Evolutionary conservation across 106 monocot species (phyloP), one percentile per base, ranked within the genome.

Genomic region (Agapanthus africanus): DNA sequence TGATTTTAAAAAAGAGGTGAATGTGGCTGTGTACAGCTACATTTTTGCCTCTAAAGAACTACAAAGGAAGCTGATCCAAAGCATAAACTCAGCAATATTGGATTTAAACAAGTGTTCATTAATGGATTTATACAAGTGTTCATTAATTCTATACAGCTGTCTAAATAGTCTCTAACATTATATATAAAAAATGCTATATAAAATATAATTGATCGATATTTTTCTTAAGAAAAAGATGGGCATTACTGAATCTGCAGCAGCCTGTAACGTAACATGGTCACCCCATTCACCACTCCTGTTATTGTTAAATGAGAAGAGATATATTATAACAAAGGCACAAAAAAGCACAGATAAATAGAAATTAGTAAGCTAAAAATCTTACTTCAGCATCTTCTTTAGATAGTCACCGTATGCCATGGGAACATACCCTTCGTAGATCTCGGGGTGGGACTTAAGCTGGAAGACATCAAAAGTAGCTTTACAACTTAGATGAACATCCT

Each of bases 261-360:
- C 91, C 49, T 91, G 91, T 74, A 97, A 80, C 18, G 95, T 95
- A 11, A 95, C 95, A 76, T 95, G 95, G 62, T 95, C 95, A 31
- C 95, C 95, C 95, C 95, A 95, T 81, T 95, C 88, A 15, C 91
- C 95, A 63, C 27, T 74, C 26, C 94, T 95, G 79, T 74, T 47
- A 21, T 54, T 28, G 42, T n/a, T 38, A 33, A 21, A 50, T 37
- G 10, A 61, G 35, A 66, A 25, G 40, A 68, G n/a, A n/a, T n/a
- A n/a, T n/a, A n/a, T n/a, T n/a, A n/a, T n/a, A n/a, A n/a, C n/a
- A n/a, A n/a, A n/a, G n/a, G n/a, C n/a, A n/a, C n/a, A n/a, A n/a
- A n/a, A n/a, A n/a, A n/a, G n/a, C n/a, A 3, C 40, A 40, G 30
- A 42, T 44, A 3, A 44, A 41, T 2, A n/a, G n/a, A n/a, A 66